Evolutionary conservation across 2,329 filamentous ascomycete species (phyloP), one percentile per base, ranked within the genome.

Genomic region (Alternaria arbusti): DNA sequence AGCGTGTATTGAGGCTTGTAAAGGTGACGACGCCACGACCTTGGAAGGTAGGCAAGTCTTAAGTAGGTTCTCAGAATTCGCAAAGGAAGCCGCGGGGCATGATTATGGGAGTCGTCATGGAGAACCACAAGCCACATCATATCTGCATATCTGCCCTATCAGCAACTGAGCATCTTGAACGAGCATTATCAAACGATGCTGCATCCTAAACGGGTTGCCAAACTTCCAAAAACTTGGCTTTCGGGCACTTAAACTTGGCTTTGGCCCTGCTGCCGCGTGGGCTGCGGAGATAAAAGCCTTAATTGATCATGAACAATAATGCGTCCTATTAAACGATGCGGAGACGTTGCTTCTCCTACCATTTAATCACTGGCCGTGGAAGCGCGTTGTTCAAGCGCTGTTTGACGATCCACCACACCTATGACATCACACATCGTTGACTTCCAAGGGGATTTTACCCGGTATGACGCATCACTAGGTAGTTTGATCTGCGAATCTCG

Each of bases 211-310:
- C n/a, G 22, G n/a, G 43, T 45, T 45, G 32, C 32, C 23, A 36
- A 25, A 9, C 15, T 57, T n/a, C 25, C 11, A 20, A 54, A 62
- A 62, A 63, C 63, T 65, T 65, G 63, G 63, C 63, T 65, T 58
- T 36, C 62, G 59, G 62, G 44, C 47, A 46, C 44, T 62, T 62
- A 30, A 61, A 64, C 62, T 64, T 64, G 62, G 62, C 62, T 47
- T 44, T 36, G 49, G 15, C 26, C 45, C 25, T 36, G 45, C 13
- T 57, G 59, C 54, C 49, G 59, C 54, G 30, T 51, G 45, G 26
- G 8, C 28, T 49, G 22, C 25, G 40, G 46, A 47, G 13, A 44
- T 12, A 20, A 43, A 25, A 44, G 11, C 36, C 17, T 46, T 32
- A 26, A 56, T 8, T n/a, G 4, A 55, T 28, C 40, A 10, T 22